Evolutionary conservation across 495 filamentous ascomycete genomes (phyloP), one percentile per base, ranked within the genome.

Genomic region (Extremus antarcticus): DNA sequence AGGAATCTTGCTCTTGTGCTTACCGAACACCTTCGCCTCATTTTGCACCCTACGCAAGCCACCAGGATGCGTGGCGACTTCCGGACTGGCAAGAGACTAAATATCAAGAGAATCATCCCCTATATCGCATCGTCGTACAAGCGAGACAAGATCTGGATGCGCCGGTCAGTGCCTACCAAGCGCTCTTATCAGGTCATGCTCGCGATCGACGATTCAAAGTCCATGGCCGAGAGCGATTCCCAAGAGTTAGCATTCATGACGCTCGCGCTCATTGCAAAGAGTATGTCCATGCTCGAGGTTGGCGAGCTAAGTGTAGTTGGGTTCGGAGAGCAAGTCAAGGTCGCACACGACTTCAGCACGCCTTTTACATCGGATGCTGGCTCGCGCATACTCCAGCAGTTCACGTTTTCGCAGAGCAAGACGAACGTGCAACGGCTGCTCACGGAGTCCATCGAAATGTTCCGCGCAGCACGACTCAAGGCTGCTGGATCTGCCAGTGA

Each of bases 71-170:
- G 91, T 1, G 94, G 94, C 56, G 89, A 95, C 67, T 97, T 92
- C 77, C 87, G 91, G 63, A 97, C 94, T 0, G 94, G 94, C 50
- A 97, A 99, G 67, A 86, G 94, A 1, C 87, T 99, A 61, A 97
- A 97, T 70, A 94, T 99, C 73, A 95, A 95, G 68, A 87, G 90
- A 47, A 99, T 99, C 70, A 97, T 99, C 60, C 91, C 94, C 0
- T 99, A 97, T 73, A 97, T 99, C 59, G 94, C 94, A 2, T 94
- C 87, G 2, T 80, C 84, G 58, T 99, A 94, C 78, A 96, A 95
- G 78, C 86, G 91, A 56, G 94, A 99, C 78, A 97, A 97, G 73
- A 99, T 99, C 71, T 99, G 94, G 94, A 94, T 97, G 86, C 83
- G 94, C 10, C 81, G 94, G 48, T 84, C 82, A 13, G 83, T 91